Base-by-base conservation (phyloP, 176 grass and related monocot genomes). In the Bonia amplexicaulis region DNA sequence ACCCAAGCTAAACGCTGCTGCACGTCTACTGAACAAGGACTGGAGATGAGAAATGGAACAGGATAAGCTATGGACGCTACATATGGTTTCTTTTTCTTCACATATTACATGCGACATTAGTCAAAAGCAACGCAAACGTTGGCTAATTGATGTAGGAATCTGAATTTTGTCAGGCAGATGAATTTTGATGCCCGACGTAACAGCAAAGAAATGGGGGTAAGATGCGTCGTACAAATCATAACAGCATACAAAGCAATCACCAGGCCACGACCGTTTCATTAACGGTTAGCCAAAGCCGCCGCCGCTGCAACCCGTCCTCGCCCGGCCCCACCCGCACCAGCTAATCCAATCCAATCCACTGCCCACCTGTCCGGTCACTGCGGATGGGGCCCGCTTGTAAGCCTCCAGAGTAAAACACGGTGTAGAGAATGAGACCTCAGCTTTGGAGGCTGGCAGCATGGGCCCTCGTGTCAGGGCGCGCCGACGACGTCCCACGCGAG, bases 401-500 rank as follows among this genome's bases (percentile, higher is more conserved):
- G 46, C 35, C 35, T 12, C 9, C 25, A 40, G 19, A 26, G 46
- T 3, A 64, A 23, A 37, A 48, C 13, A 7, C 8, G 1, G 7
- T 22, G 69, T 46, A 16, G 58, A 22, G 37, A 47, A 16, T 2
- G 69, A 46, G 17, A 2, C 15, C 6, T 15, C 77, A 12, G 60
- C 26, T 20, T 55, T 62, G 15, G 71, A 62, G 51, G 29, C 44
- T 58, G 84, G 63, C 52, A 17, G 40, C 1, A 2, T 31, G 44
- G 39, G 40, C 68, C 52, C 1, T 3, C 25, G 64, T 10, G 66
- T 83, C 84, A 87, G 65, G 74, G 77, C 40, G 83, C 87, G 45
- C 89, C 94, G 83, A 93, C 88, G 59, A 89, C 94, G 62, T 93
- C 94, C 94, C 91, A 96, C 47, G 91, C 94, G 29, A 96, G 86